Evolutionary conservation across 805 yeast species (phyloP).

Genomic region (Tetrapisispora taiwanensis): DNA sequence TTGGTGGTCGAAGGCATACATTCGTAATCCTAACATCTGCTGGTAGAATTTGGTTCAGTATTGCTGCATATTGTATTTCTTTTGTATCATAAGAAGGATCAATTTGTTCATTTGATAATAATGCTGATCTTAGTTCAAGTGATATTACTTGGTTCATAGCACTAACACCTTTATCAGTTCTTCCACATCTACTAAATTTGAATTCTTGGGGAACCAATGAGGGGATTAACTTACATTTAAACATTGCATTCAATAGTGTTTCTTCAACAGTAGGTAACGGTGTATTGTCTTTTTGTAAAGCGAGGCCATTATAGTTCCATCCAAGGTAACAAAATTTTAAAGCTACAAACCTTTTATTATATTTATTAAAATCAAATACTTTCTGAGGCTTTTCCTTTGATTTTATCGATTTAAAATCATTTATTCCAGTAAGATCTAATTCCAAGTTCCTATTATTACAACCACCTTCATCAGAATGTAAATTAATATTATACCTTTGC

Average conservation of each 20-base stretch:
- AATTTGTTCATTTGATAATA: conserved; percentile 52
- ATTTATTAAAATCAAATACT: conserved; percentile 55
- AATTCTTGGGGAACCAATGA: conserved; percentile 50
- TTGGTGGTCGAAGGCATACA: conserved; percentile 74
- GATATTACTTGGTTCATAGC: conserved; percentile 94
- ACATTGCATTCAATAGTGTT: conserved; percentile 59
- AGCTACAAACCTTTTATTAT: conserved; percentile 60
- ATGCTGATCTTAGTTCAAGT: conserved; percentile 57
- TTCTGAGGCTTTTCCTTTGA: conserved; percentile 26
- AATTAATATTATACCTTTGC: too few species aligned
- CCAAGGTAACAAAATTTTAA: conserved; percentile 81
- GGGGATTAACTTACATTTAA: conserved; percentile 54
- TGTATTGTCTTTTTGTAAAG: conserved; percentile 65
- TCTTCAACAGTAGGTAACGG: conserved; percentile 83
- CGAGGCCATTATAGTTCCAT: conserved; percentile 90
- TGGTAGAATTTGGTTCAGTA: conserved; percentile 71
- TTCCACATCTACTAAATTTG: conserved; percentile 80
- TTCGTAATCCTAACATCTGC: conserved; percentile 74
- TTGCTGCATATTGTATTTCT: conserved; percentile 69
- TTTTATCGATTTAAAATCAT: neutral
- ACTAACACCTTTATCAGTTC: conserved; percentile 95
- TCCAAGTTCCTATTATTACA: too few species aligned
- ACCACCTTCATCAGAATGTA: too few species aligned
- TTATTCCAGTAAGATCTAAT: too few species aligned
- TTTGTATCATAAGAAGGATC: conserved; percentile 45